These are phyloP conservation scores for Tricholoma hemisulphureum DNA, from an alignment of 768 basidiomycete genomes.

Conservation along the genomic window DNA sequence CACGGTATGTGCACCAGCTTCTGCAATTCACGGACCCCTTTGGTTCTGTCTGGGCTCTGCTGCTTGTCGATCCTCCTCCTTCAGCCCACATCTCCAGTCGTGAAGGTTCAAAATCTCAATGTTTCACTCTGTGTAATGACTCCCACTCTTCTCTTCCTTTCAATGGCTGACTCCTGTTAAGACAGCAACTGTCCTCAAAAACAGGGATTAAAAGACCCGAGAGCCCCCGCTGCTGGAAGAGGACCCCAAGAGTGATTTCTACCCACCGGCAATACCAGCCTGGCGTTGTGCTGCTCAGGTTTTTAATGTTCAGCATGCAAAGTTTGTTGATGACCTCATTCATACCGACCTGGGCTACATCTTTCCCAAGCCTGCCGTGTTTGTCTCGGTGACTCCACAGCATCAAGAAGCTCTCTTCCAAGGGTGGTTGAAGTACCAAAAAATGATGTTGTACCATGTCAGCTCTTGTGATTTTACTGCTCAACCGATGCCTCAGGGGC, in stretches of 20 bases:
- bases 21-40: background rate
- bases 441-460: background rate
- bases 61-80: background rate
- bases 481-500: conserved; percentile 1
- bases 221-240: background rate
- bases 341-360: conserved; percentile 4
- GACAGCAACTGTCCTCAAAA: background rate
- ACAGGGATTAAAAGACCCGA: background rate
- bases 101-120: background rate
- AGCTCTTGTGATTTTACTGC: background rate
- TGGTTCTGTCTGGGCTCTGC: background rate
- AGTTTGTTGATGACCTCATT: background rate
- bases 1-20: background rate
- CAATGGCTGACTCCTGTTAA: background rate
- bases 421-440: background rate
- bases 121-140: conserved; percentile 5
- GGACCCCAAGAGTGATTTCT: background rate
- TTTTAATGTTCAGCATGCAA: background rate
- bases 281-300: background rate
- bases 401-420: background rate
- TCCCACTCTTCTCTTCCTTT: background rate
- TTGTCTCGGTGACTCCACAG: background rate
- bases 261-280: background rate
- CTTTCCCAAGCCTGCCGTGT: conserved; percentile 1
- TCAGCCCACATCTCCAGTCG: background rate